Percentiles rank a stretch among this genome's conserved stretches.
Evolutionary conservation across 2,329 filamentous ascomycete genomes (phyloP).

Genomic region (Mycocentrospora acerina): DNA sequence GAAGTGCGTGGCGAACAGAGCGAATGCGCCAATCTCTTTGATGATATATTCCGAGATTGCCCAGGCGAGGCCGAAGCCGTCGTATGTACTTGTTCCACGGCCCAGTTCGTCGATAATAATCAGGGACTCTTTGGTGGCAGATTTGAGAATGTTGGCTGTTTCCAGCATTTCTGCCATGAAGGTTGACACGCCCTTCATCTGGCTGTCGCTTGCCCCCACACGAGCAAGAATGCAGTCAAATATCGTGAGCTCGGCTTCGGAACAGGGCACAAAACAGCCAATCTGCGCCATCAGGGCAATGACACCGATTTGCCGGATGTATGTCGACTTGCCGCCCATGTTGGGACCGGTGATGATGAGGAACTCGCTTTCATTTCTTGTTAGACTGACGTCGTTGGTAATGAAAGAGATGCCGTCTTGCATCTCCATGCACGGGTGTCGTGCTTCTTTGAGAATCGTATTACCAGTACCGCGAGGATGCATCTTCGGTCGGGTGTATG

Average conservation of each 20-base stretch:
- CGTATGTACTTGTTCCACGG: constrained; percentile 94
- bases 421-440: constrained; percentile 97
- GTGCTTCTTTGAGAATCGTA: constrained; percentile 86
- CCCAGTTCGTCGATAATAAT: constrained; percentile 99
- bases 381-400: constrained; percentile 88
- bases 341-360: constrained; percentile 97
- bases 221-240: constrained; percentile 97
- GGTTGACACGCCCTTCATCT: constrained; percentile 95
- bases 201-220: constrained; percentile 92
- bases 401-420: constrained; percentile 99
- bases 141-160: constrained; percentile 97
- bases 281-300: constrained; percentile 97
- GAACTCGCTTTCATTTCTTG: constrained; percentile 79
- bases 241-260: constrained; percentile 86
- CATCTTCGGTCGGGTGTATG: constrained; percentile 88
- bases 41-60: constrained; percentile 98
- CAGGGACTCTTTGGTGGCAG: constrained; percentile 88
- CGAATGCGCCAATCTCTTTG: constrained; percentile 89
- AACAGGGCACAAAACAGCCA: constrained; percentile 92
- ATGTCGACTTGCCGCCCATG: constrained; percentile 98
- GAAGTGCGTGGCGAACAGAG: constrained; percentile 97
- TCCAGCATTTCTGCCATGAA: constrained; percentile 99
- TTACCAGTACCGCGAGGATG: constrained; percentile 84
- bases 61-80: constrained; percentile 98
- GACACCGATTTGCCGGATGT: constrained; percentile 95